Evolutionary conservation across 225 moss, liverwort and hornwort genomes (phyloP).

Genomic region (Bryoerythrophyllum caledonicum): DNA sequence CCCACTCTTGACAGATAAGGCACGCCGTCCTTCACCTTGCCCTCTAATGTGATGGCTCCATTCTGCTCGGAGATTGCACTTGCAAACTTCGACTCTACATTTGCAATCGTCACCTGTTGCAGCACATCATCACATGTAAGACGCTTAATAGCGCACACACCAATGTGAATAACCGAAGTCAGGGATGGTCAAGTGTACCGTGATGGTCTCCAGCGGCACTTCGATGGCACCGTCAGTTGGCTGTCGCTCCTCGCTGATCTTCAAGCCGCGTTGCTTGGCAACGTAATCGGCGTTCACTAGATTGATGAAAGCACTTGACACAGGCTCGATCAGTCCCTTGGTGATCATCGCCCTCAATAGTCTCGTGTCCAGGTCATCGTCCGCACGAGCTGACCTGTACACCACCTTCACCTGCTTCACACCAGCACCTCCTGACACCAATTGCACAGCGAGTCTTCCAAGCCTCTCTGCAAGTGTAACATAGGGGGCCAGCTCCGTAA

Average conservation of each 20-base stretch:
- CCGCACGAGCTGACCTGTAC: slow-evolving; percentile 77
- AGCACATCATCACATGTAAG: neutral
- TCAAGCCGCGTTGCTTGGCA: slow-evolving; percentile 87
- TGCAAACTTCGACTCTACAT: slow-evolving; percentile 74
- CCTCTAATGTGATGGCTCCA: slow-evolving; percentile 73
- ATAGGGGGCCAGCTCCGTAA: slow-evolving; percentile 82
- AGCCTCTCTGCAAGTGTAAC: slow-evolving; percentile 88
- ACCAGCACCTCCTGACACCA: slow-evolving; percentile 86
- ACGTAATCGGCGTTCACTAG: slow-evolving; percentile 92
- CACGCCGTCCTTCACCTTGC: slow-evolving; percentile 75
- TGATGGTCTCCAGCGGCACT: slow-evolving; percentile 75
- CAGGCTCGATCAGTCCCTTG: slow-evolving; percentile 95
- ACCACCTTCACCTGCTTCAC: slow-evolving; percentile 90
- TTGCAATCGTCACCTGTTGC: slow-evolving; percentile 49
- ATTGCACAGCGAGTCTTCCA: slow-evolving; percentile 86
- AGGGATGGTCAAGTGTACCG: slow-evolving; percentile 8
- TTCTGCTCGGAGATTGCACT: slow-evolving; percentile 54
- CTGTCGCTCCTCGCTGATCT: slow-evolving; percentile 85
- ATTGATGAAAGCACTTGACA: slow-evolving; percentile 95
- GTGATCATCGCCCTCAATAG: slow-evolving; percentile 92
- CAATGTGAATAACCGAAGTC: neutral
- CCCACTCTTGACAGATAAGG: slow-evolving; percentile 75
- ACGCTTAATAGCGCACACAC: neutral
- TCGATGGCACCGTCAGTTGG: slow-evolving; percentile 76
- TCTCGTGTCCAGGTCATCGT: slow-evolving; percentile 88